These are phyloP conservation scores for Scheffersomyces lignosus DNA, from an alignment of 805 yeast species.

Conservation along the genomic window DNA sequence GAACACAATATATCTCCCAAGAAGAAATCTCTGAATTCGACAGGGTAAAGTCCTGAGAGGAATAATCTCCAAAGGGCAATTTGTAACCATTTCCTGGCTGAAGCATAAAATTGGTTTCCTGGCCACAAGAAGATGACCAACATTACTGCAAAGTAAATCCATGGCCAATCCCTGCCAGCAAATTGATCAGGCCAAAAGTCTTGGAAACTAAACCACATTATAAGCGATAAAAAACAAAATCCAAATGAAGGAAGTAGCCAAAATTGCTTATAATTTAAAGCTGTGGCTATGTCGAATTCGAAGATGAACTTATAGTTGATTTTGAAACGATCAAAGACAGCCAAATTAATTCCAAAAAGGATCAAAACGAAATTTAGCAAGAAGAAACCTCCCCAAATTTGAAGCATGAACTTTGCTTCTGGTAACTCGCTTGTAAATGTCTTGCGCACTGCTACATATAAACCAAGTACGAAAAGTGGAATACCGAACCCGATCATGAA, in stretches of 20 bases:
- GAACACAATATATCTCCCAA: slow-evolving; percentile 90
- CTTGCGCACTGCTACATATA: slow-evolving; percentile 50
- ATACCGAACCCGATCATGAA: slow-evolving; percentile 65
- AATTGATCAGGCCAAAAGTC: slow-evolving; percentile 61
- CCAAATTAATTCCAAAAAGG: slow-evolving; percentile 67
- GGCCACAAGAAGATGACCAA: slow-evolving; percentile 60
- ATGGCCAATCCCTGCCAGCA: slow-evolving; percentile 77
- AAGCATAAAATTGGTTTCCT: slow-evolving; percentile 50
- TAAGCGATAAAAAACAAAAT: slow-evolving; percentile 55
- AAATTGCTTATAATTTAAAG: slow-evolving; percentile 65
- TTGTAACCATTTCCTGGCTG: slow-evolving; percentile 78
- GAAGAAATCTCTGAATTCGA: slow-evolving; percentile 92
- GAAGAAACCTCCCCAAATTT: slow-evolving; percentile 92
- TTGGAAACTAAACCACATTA: slow-evolving; percentile 75
- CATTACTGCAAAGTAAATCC: slow-evolving; percentile 63
- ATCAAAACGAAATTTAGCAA: slow-evolving; percentile 58
- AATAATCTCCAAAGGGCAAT: slow-evolving; percentile 69
- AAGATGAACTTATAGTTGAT: slow-evolving; percentile 91
- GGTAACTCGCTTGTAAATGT: slow-evolving; percentile 41
- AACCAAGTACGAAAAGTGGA: slow-evolving; percentile 64
- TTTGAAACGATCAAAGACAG: slow-evolving; percentile 69
- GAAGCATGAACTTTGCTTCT: slow-evolving; percentile 64
- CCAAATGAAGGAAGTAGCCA: slow-evolving; percentile 62
- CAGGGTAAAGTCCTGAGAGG: slow-evolving; percentile 87
- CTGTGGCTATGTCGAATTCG: slow-evolving; percentile 74